Evolutionary conservation across 164 flowering plant genomes (phyloP).

Genomic region (Chimonanthus praecox): DNA sequence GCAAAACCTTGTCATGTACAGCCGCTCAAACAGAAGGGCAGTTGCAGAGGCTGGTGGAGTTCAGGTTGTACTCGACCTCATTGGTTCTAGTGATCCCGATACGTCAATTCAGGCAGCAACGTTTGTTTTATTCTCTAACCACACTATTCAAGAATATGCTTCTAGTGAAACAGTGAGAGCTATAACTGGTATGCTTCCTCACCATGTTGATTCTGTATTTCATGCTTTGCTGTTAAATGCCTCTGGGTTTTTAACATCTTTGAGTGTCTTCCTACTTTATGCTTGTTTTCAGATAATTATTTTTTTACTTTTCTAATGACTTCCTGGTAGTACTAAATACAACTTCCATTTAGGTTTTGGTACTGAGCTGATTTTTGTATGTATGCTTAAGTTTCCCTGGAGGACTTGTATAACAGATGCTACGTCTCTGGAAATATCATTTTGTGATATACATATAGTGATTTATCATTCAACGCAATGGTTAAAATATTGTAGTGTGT

Average conservation of each 20-base stretch:
- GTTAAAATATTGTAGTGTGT: too few species aligned
- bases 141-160: slow-evolving; percentile 97
- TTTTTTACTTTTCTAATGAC: too few species aligned
- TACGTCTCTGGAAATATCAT: too few species aligned
- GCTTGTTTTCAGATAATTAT: neutral
- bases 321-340: too few species aligned
- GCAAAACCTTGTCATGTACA: slow-evolving; percentile 96
- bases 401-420: too few species aligned
- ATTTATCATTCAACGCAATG: too few species aligned
- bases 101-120: slow-evolving; percentile 96
- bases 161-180: slow-evolving; percentile 96
- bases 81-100: slow-evolving; percentile 85
- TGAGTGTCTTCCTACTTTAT: neutral
- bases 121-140: slow-evolving; percentile 88
- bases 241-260: neutral
- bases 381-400: too few species aligned
- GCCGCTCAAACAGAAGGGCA: slow-evolving; percentile 93
- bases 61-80: slow-evolving; percentile 89
- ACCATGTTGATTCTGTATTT: neutral
- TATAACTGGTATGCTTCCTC: slow-evolving; percentile 64
- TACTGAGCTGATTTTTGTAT: too few species aligned
- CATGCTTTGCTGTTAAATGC: neutral
- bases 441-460: too few species aligned
- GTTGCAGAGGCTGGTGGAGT: slow-evolving; percentile 99
- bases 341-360: too few species aligned